Evolutionary conservation across 192 early-diverging fungal species (phyloP).

Genomic region (Piromyces finnis): DNA sequence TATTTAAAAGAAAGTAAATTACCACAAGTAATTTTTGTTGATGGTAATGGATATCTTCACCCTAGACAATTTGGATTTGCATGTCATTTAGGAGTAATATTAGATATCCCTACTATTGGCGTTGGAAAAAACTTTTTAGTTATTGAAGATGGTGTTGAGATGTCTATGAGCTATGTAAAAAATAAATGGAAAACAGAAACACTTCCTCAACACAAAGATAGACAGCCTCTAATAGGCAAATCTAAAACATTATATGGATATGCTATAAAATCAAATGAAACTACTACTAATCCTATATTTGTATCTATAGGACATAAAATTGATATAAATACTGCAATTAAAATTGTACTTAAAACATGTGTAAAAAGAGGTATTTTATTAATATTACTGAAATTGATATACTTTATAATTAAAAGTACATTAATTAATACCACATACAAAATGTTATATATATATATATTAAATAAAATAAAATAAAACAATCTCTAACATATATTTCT

Average conservation of each 20-base stretch:
- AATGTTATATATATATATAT: no score
- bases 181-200: conserved; percentile 7
- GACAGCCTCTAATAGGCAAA: conserved; percentile 15
- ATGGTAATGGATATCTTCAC: conserved; percentile 77
- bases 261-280: conserved; percentile 6
- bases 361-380: neutral
- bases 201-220: conserved; percentile 15
- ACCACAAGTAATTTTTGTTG: conserved; percentile 42
- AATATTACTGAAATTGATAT: no score
- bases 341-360: conserved; percentile 40
- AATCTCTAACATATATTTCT: no score
- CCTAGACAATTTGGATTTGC: conserved; percentile 77
- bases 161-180: conserved; percentile 34
- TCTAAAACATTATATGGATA: conserved; percentile 1
- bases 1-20: neutral
- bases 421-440: no score
- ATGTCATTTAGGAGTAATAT: conserved; percentile 11
- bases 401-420: no score
- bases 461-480: no score
- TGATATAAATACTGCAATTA: conserved; percentile 45
- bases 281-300: conserved; percentile 64
- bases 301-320: conserved; percentile 71
- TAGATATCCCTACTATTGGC: conserved; percentile 60
- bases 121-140: conserved; percentile 80
- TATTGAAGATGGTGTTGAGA: conserved; percentile 35